These are phyloP conservation scores for Apocynum venetum DNA, from an alignment of 257 asterid genomes.

Conservation along the genomic window DNA sequence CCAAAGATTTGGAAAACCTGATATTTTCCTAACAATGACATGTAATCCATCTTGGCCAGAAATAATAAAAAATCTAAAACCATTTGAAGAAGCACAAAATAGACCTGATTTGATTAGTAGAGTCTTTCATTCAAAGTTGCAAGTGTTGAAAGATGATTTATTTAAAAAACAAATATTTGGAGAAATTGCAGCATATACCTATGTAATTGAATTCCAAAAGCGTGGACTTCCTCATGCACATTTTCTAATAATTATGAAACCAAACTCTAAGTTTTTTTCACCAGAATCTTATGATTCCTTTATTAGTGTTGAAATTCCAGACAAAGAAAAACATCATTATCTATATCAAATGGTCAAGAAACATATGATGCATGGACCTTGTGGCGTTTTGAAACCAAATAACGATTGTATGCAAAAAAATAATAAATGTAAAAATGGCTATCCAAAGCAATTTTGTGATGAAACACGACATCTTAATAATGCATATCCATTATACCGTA, in stretches of 20 bases:
- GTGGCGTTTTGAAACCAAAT: background rate
- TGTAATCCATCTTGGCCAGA: background rate
- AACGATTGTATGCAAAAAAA: background rate
- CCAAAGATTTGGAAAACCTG: background rate
- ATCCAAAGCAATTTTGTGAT: background rate
- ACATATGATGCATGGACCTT: slow-evolving; percentile 11
- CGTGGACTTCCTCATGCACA: no score
- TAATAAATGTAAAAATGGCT: background rate
- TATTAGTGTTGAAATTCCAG: background rate
- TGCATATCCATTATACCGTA: background rate
- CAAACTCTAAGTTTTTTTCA: no score
- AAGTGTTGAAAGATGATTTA: background rate
- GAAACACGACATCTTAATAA: background rate
- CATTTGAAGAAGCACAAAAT: background rate
- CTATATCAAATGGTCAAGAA: background rate
- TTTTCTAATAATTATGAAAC: no score
- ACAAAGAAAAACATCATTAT: background rate
- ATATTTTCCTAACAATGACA: background rate
- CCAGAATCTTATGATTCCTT: background rate
- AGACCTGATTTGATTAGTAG: background rate
- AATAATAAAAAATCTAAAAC: background rate
- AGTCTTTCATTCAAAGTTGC: background rate
- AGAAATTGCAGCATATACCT: background rate
- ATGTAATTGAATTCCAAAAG: background rate
- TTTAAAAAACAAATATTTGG: background rate